Percentiles rank a stretch among this genome's conserved stretches.
Conservation (phyloP, 805 yeast species). For the Starmerella gropengiesseri region DNA sequence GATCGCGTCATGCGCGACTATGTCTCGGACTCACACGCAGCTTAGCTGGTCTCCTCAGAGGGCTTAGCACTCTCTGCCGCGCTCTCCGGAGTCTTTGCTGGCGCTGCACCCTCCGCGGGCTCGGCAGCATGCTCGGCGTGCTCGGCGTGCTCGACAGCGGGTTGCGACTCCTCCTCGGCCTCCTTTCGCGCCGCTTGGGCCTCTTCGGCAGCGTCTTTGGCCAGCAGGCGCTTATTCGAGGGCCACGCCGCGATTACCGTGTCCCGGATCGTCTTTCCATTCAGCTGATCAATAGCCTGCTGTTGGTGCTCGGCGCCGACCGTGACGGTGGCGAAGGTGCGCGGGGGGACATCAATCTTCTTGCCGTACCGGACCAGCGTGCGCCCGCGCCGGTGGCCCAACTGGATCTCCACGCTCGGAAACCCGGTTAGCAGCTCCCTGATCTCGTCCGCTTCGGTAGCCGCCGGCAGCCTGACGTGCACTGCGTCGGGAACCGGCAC, state of each 20-base stretch:
- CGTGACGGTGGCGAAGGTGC: conserved; percentile 43
- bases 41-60: too few species aligned
- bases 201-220: background rate
- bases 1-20: background rate
- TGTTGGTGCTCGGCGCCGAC: conserved; percentile 51
- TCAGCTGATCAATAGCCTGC: conserved; percentile 59
- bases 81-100: too few species aligned
- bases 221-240: background rate
- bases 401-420: conserved; percentile 9
- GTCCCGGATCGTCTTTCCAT: conserved; percentile 53
- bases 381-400: conserved; percentile 8
- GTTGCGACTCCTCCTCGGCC: conserved; percentile 3
- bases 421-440: conserved; percentile 15
- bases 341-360: conserved; percentile 16
- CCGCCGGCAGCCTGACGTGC: conserved; percentile 11
- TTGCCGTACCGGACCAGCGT: background rate
- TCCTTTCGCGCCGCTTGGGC: conserved; percentile 1
- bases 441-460: conserved; percentile 12
- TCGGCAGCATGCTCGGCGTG: too few species aligned
- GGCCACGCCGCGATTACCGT: conserved; percentile 3
- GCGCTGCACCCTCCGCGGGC: too few species aligned
- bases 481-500: conserved; percentile 16
- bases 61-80: background rate
- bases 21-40: too few species aligned
- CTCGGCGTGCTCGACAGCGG: conserved; percentile 12